Evolutionary conservation across 2,329 filamentous ascomycete species (phyloP).

Genomic region (Aspergillus ibericus): DNA sequence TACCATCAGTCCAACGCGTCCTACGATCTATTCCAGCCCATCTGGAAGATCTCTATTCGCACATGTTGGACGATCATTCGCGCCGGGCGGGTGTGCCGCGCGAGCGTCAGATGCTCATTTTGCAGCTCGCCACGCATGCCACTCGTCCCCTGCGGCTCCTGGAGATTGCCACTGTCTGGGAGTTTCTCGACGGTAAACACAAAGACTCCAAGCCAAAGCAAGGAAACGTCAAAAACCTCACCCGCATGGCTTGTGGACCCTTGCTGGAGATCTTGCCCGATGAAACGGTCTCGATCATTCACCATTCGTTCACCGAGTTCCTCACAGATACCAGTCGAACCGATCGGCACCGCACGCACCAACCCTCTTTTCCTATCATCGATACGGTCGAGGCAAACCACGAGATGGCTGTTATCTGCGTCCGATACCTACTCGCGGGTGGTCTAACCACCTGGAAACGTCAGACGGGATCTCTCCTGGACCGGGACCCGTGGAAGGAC

Average conservation of each 20-base stretch:
- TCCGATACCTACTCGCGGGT: constrained; percentile 12
- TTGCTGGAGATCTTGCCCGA: constrained; percentile 48
- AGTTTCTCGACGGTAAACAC: constrained; percentile 14
- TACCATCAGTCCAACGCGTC: neutral
- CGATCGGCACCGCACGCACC: neutral
- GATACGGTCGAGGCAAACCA: constrained; percentile 9
- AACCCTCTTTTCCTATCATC: constrained; percentile 10
- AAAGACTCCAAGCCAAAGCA: neutral
- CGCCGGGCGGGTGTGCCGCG: constrained; percentile 30
- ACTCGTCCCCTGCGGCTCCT: constrained; percentile 45
- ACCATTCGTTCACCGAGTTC: constrained; percentile 53
- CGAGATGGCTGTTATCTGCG: constrained; percentile 12
- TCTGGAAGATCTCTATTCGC: constrained; percentile 45
- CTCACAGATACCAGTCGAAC: constrained; percentile 29
- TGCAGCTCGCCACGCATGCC: constrained; percentile 48
- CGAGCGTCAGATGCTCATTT: constrained; percentile 40
- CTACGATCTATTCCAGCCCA: constrained; percentile 36
- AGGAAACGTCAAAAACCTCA: constrained; percentile 34
- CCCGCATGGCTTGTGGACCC: constrained; percentile 41
- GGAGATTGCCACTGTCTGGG: constrained; percentile 39
- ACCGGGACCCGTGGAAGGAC: neutral
- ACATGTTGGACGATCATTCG: constrained; percentile 40
- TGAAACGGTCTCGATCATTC: constrained; percentile 48
- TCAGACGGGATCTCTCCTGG: neutral
- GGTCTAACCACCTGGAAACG: constrained; percentile 6